Base-by-base conservation (phyloP, 2,329 filamentous ascomycete species). In the Pochonia chlamydosporia region DNA sequence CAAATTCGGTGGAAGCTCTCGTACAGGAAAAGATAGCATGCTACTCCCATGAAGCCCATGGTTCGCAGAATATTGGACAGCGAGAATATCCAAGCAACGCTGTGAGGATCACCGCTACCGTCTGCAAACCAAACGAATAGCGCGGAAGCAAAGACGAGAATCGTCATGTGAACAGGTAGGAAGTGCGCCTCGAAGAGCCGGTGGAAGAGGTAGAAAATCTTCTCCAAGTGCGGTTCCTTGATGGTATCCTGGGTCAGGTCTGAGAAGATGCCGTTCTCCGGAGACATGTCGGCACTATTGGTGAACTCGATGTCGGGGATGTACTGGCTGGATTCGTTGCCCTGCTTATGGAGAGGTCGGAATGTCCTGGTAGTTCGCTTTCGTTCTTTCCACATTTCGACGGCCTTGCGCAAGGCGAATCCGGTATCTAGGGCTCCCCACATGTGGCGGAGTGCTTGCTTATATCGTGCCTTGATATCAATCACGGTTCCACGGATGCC, bases 141-240 rank as follows among this genome's bases (percentile, higher is more conserved):
- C 1, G 78, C 76, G 0, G 82, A 84, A 2, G 80, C 73, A 37
- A 86, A 56, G 23, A 87, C 71, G 24, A 86, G 69, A 40, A 86
- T 78, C 6, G 77, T 79, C 67, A 81, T 81, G 56, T 88, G 84
- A 14, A 82, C 74, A 0, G 84, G 83, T 21, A 88, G 68, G 60
- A 87, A 87, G 61, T 88, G 84, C 0, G 84, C 84, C 62, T 88
- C 84, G 56, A 85, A 88, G n/a, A 88, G 68, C 16, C 85, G 78
- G 59, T 85, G 81, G 59, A 76, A 74, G 26, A 87, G 71, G 45
- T 78, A 74, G 53, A 80, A 62, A 40, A 82, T 71, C 52, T 74
- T 78, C 58, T 70, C 70, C 71, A 72, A 83, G 59, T 80, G 66
- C 18, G 75, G 76, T 31, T 67, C 68, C 48, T 72, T 66, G 10